phyloP scores from a whole-genome alignment of 2,329 filamentous ascomycete species.

The Fusarium euwallaceae region DNA sequence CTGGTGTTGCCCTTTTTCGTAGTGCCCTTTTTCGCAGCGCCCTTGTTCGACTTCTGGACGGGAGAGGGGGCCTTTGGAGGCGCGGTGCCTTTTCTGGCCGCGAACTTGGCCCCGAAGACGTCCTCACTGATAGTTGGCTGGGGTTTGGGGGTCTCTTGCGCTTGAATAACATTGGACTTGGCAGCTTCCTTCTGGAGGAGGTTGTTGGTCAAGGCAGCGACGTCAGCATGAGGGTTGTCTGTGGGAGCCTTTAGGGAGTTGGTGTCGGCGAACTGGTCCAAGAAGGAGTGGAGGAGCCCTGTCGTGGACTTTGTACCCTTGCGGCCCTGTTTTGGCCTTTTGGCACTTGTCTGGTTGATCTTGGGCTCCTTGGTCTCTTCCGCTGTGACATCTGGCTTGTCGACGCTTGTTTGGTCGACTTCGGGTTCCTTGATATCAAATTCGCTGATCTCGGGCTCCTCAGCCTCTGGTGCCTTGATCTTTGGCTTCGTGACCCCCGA shows the following conservation, averaged over 20 bases:
- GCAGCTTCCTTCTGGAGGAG: not conserved
- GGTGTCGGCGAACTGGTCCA: not conserved
- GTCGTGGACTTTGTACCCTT: not conserved
- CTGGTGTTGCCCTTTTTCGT: not conserved
- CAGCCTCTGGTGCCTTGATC: not conserved
- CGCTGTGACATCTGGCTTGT: not conserved
- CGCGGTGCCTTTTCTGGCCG: not conserved
- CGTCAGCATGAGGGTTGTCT: not conserved
- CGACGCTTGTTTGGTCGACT: not conserved
- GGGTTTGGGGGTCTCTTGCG: too few species aligned
- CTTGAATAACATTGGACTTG: not conserved
- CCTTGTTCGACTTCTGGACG: not conserved
- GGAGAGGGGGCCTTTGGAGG: not conserved
- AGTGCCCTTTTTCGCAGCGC: not conserved
- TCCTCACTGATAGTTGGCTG: not conserved
- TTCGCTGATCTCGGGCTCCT: not conserved
- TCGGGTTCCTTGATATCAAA: not conserved
- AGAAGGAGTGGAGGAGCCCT: constrained; percentile 6
- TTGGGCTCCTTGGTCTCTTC: not conserved
- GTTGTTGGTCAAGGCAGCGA: not conserved
- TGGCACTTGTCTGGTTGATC: not conserved
- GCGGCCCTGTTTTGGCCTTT: not conserved
- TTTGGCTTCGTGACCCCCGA: not conserved
- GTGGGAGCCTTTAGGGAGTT: not conserved
- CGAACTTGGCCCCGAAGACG: not conserved